Evolutionary conservation across 148 eudicot species (phyloP).

Genomic region (Camellia sinensis): DNA sequence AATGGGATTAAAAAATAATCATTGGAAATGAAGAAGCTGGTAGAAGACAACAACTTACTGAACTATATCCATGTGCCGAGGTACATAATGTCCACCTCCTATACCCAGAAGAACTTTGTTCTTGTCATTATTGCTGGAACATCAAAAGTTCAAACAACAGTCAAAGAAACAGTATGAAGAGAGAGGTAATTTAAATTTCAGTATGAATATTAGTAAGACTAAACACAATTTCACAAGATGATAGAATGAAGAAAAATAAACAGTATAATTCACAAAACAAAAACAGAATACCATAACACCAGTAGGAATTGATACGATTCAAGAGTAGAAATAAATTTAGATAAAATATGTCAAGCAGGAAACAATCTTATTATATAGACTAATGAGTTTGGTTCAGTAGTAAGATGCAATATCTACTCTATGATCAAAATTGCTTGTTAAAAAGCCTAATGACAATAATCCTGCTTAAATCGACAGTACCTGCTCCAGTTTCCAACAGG

Average conservation of each 20-base stretch:
- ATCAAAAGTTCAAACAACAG: slow-evolving; percentile 14
- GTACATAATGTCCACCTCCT: slow-evolving; percentile 83
- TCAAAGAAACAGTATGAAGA: neutral
- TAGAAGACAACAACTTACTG: slow-evolving; percentile 35
- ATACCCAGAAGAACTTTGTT: slow-evolving; percentile 62
- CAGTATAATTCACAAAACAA: neutral
- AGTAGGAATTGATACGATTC: slow-evolving; percentile 3
- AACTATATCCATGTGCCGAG: slow-evolving; percentile 76
- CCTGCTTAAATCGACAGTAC: slow-evolving; percentile 19
- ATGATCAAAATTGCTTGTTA: neutral
- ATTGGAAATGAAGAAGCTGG: neutral
- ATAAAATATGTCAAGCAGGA: neutral
- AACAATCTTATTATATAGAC: neutral
- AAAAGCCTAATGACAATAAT: neutral
- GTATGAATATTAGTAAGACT: neutral
- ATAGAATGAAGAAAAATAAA: neutral
- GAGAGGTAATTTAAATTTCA: neutral
- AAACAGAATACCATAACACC: neutral
- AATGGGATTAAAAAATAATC: neutral
- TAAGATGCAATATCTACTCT: neutral
- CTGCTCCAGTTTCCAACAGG: slow-evolving; percentile 69
- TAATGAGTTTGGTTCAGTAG: neutral
- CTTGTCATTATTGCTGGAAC: slow-evolving; percentile 38
- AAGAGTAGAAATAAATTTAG: neutral
- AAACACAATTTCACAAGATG: neutral